phyloP scores from a whole-genome alignment of 2,329 filamentous ascomycete species.

The Bipolaris oryzae region DNA sequence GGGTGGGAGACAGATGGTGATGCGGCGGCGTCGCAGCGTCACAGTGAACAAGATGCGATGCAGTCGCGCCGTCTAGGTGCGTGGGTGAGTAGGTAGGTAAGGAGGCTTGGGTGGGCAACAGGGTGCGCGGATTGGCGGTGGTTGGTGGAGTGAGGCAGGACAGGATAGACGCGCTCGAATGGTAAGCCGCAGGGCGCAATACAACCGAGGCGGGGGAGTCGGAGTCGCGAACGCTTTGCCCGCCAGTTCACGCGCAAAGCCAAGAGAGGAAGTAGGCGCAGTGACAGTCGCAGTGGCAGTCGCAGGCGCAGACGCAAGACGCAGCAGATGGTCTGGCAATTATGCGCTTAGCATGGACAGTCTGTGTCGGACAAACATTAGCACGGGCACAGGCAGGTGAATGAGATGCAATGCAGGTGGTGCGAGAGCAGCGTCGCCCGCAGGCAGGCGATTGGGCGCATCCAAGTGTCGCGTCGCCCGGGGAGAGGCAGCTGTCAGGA shows the following conservation, averaged over 20 bases:
- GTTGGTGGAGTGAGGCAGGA: constrained; percentile 10
- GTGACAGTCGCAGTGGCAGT: too few species aligned
- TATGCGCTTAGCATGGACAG: constrained; percentile 32
- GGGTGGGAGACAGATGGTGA: neutral
- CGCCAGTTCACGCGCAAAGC: constrained; percentile 34
- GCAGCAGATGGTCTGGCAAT: constrained; percentile 31
- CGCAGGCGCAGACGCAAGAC: constrained; percentile 25
- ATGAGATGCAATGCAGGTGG: constrained; percentile 26
- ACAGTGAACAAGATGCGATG: neutral
- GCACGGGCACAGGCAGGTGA: constrained; percentile 39
- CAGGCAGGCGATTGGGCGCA: constrained; percentile 34
- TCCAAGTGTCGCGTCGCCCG: constrained; percentile 32
- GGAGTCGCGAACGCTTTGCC: constrained; percentile 30
- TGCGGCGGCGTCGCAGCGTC: neutral
- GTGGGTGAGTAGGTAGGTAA: neutral
- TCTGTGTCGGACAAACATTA: constrained; percentile 46
- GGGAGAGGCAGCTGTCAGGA: constrained; percentile 48
- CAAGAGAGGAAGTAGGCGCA: neutral
- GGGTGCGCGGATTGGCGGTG: constrained; percentile 20
- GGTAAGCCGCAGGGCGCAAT: constrained; percentile 31
- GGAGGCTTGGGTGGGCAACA: constrained; percentile 9
- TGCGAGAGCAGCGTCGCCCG: constrained; percentile 39
- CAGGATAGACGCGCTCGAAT: constrained; percentile 28
- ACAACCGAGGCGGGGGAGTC: constrained; percentile 16
- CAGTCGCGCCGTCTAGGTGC: neutral